These are phyloP conservation scores for Alloascoidea hylecoeti DNA, from an alignment of 805 yeast species.

Conservation along the genomic window DNA sequence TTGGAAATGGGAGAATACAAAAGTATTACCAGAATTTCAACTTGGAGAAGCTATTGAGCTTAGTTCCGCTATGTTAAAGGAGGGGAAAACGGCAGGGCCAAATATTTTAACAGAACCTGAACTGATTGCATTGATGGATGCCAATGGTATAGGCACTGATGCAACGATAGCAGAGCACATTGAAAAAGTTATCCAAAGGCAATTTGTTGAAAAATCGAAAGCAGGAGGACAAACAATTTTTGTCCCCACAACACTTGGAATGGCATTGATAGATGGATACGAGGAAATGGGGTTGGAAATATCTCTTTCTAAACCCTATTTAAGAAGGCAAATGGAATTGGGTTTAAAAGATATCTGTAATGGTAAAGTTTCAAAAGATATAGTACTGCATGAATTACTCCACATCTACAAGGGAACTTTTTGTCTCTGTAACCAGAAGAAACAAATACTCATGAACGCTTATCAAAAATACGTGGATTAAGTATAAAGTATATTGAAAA, in stretches of 20 bases:
- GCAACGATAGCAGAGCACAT: constrained; percentile 99
- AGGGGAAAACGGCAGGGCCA: constrained; percentile 77
- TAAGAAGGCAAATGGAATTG: constrained; percentile 63
- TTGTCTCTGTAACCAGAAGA: constrained; percentile 27
- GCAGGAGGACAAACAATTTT: constrained; percentile 27
- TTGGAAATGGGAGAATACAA: constrained; percentile 58
- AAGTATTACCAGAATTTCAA: constrained; percentile 47
- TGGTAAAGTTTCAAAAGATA: constrained; percentile 38
- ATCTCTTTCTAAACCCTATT: constrained; percentile 78
- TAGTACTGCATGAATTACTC: constrained; percentile 41
- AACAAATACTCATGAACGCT: constrained; percentile 20
- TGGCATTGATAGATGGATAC: constrained; percentile 80
- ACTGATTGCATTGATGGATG: constrained; percentile 86
- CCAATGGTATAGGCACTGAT: constrained; percentile 96
- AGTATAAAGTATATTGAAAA: no score
- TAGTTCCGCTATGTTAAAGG: constrained; percentile 39
- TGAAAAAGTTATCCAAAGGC: constrained; percentile 56
- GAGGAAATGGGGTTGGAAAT: constrained; percentile 62
- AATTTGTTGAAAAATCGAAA: constrained; percentile 40
- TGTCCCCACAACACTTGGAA: constrained; percentile 73
- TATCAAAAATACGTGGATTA: constrained; percentile 13
- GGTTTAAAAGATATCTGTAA: constrained; percentile 53
- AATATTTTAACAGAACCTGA: constrained; percentile 81
- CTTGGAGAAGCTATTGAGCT: constrained; percentile 45
- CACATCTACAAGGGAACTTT: constrained; percentile 49